Conservation (phyloP, 83 land plant genomes). For the Thuja plicata region DNA sequence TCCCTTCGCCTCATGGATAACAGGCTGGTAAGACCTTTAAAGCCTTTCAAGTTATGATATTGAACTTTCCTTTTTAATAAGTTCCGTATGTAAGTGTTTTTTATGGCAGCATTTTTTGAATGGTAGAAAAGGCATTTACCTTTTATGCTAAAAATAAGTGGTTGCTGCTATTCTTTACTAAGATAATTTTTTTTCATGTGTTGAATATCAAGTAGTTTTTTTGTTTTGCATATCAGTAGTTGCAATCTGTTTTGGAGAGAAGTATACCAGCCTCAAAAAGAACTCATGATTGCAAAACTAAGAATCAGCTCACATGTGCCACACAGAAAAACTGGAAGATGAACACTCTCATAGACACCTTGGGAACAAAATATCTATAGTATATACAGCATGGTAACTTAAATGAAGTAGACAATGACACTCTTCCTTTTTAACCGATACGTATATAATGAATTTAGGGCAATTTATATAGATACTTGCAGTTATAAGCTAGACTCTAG, state of each 20-base stretch:
- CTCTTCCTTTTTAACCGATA: not conserved
- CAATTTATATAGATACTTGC: not conserved
- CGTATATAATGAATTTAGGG: not conserved
- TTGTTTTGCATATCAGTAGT: not conserved
- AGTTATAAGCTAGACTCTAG: not conserved
- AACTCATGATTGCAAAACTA: not conserved
- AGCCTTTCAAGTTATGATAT: not conserved
- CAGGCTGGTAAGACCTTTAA: slow-evolving; percentile 70
- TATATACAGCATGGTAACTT: no score
- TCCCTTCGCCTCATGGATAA: slow-evolving; percentile 86
- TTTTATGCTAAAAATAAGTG: not conserved
- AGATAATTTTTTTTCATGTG: not conserved
- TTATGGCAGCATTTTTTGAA: not conserved
- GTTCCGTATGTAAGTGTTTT: not conserved
- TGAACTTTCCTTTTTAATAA: not conserved
- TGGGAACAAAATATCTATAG: no score
- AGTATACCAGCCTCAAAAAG: not conserved
- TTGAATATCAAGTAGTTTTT: not conserved
- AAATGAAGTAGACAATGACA: not conserved
- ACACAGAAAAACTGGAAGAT: no score
- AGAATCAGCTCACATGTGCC: no score
- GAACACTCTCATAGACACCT: no score
- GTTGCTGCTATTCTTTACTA: not conserved
- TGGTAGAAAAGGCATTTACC: not conserved
- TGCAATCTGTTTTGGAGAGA: not conserved